Base-by-base conservation (phyloP, 2,329 filamentous ascomycete species). In the Passalora sequoiae region DNA sequence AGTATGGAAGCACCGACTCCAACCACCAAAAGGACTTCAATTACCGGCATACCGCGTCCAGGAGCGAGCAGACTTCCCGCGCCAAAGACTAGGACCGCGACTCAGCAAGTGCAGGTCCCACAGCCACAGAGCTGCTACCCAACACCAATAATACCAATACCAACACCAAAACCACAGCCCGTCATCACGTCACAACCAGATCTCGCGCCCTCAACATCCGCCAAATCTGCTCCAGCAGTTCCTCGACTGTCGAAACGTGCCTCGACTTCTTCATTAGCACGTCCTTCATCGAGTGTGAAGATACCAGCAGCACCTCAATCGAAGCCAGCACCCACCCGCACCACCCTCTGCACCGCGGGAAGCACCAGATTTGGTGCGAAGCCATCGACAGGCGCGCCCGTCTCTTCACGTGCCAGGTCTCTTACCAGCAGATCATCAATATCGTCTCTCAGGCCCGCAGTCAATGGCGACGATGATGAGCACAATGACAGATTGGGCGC, bases 401-500 rank as follows among this genome's bases (percentile, higher is more conserved):
- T 32, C 39, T 13, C 28, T 12, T 40, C 37, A 28, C 37, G 36
- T n/a, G 43, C 22, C 8, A 45, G 35, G 22, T 13, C 36, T 7
- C 32, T 37, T 25, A 32, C 33, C 21, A 32, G 19, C 2, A 6
- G 15, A 16, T 28, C 37, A 4, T 44, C 45, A 4, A 21, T 36
- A 22, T 17, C 42, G 4, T 17, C 12, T 15, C 25, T n/a, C 25
- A 44, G 12, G 31, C 35, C 21, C 4, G 21, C 35, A 4, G n/a
- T 28, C 36, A 40, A 33, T 21, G 41, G 39, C 29, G 51, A 58
- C 8, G 57, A 64, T 24, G 51, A 60, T 21, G 61, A 64, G 15
- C 54, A 53, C 15, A 59, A 67, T 20, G 69, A 72, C 52, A 61
- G 62, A 43, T 55, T 72, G 24, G 66, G 66, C 29, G 65, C 67